Evolutionary conservation across 352 stramenopile species (phyloP).

Genomic region (Globisporangium perplexum): DNA sequence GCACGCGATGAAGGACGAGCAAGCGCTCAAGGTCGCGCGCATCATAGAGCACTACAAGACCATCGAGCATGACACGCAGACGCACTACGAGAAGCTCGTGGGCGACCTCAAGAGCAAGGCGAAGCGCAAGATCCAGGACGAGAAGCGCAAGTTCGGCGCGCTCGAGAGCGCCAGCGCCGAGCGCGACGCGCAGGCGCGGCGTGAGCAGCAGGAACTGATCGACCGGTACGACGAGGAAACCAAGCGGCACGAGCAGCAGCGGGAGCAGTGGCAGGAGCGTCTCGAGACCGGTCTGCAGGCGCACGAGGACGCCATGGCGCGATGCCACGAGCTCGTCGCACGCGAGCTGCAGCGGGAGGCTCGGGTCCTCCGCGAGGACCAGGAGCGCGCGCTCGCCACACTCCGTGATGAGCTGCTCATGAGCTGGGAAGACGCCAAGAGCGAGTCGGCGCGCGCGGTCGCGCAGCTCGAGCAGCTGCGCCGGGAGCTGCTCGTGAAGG

Average conservation of each 20-base stretch:
- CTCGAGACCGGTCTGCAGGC: conserved; percentile 32
- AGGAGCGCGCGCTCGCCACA: conserved; percentile 5
- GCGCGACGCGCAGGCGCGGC: background rate
- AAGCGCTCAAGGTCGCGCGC: conserved; percentile 34
- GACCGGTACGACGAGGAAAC: conserved; percentile 18
- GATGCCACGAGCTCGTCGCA: conserved; percentile 13
- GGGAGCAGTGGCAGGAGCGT: conserved; percentile 20
- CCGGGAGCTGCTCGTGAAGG: conserved; percentile 14
- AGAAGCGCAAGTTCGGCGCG: conserved; percentile 9
- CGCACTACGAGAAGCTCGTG: conserved; percentile 52
- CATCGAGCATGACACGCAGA: conserved; percentile 52
- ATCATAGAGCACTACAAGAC: conserved; percentile 51
- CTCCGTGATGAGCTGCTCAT: conserved; percentile 32
- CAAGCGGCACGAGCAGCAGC: conserved; percentile 17
- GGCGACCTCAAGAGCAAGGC: conserved; percentile 20
- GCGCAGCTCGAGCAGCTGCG: conserved; percentile 8
- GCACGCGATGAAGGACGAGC: conserved; percentile 68
- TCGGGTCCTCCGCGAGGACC: background rate
- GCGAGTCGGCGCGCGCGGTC: conserved; percentile 4
- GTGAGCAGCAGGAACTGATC: conserved; percentile 10
- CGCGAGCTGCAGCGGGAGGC: conserved; percentile 14
- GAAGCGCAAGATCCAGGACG: conserved; percentile 21
- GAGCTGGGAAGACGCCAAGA: conserved; percentile 31
- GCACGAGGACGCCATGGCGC: conserved; percentile 45
- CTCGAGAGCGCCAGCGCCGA: background rate